A percentile compares a stretch with the other conserved stretches of the same genome.
phyloP scores from a whole-genome alignment of 2,329 filamentous ascomycete genomes.

The Decorospora gaudefroyi region DNA sequence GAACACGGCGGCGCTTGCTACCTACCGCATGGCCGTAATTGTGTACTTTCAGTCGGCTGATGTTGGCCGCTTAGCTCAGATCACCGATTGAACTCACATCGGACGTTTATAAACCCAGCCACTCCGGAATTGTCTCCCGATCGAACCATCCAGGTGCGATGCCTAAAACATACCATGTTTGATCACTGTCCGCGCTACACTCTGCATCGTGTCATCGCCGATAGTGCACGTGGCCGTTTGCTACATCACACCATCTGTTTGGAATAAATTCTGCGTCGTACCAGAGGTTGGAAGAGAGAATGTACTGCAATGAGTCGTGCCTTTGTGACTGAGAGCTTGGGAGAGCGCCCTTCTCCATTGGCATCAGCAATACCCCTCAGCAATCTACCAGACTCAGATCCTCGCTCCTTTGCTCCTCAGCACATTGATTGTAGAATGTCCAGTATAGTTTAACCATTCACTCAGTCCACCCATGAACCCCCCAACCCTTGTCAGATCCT shows the following conservation, averaged over 20 bases:
- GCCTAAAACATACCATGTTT: conserved; percentile 2
- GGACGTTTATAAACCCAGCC: background rate
- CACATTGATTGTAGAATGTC: conserved; percentile 75
- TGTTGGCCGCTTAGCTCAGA: background rate
- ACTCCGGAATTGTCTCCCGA: conserved; percentile 2
- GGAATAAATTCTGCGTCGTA: too few relatives aligned
- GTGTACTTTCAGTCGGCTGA: background rate
- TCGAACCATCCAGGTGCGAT: conserved; percentile 5
- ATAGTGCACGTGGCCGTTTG: background rate
- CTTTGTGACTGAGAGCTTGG: too few relatives aligned
- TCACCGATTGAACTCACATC: conserved; percentile 3
- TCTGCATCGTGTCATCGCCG: conserved; percentile 1
- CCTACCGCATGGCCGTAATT: too few relatives aligned
- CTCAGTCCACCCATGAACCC: conserved; percentile 66
- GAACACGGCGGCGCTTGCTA: background rate
- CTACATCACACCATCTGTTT: conserved; percentile 1
- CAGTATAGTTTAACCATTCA: conserved; percentile 83
- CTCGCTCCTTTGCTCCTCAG: conserved; percentile 85
- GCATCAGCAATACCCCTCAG: too few relatives aligned
- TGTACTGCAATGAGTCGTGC: too few relatives aligned
- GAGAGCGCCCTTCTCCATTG: too few relatives aligned
- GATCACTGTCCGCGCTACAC: background rate
- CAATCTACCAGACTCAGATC: conserved; percentile 59
- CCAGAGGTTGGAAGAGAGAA: too few relatives aligned
- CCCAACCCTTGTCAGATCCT: conserved; percentile 68